A percentile compares a stretch with the other conserved stretches of the same genome.
phyloP scores from a whole-genome alignment of 306 rosid species.

The Ceratonia siliqua region DNA sequence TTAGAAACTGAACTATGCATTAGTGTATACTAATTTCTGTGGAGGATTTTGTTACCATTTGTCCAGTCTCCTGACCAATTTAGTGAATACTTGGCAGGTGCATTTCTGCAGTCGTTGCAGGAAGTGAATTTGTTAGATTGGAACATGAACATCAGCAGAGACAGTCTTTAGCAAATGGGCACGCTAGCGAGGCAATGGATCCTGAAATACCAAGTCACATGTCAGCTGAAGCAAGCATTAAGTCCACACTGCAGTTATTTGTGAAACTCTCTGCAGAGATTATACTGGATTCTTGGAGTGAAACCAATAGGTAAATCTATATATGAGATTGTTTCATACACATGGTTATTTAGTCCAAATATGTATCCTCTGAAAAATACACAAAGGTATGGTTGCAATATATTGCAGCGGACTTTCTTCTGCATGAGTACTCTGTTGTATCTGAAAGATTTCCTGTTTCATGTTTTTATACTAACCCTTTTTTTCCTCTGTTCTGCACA shows the following conservation, averaged over 20 bases:
- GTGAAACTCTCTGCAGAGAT: conserved; percentile 82
- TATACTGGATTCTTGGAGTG: conserved; percentile 87
- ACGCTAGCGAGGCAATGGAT: conserved; percentile 55
- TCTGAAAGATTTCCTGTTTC: conserved; percentile 1
- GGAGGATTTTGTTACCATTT: neutral
- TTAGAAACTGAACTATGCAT: conserved; percentile 11
- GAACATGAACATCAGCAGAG: conserved; percentile 80
- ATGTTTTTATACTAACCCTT: conserved; percentile 22
- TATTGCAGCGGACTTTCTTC: conserved; percentile 1
- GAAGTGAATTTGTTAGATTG: conserved; percentile 91
- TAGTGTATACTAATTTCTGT: neutral
- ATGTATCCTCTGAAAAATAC: neutral
- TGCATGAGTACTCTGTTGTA: conserved; percentile 16
- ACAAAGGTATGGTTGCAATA: neutral
- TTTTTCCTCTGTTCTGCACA: conserved; percentile 43
- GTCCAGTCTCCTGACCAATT: conserved; percentile 22
- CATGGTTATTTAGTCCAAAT: neutral
- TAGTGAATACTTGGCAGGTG: conserved; percentile 65
- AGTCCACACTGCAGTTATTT: conserved; percentile 87
- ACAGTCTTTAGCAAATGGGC: conserved; percentile 69
- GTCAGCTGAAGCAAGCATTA: conserved; percentile 86
- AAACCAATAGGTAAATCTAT: conserved; percentile 58
- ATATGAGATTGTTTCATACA: neutral
- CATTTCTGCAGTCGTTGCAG: conserved; percentile 86
- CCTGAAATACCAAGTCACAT: conserved; percentile 57